These are phyloP conservation scores for Colletotrichum ledebouriae DNA, from an alignment of 2,329 filamentous ascomycete species.

Conservation along the genomic window DNA sequence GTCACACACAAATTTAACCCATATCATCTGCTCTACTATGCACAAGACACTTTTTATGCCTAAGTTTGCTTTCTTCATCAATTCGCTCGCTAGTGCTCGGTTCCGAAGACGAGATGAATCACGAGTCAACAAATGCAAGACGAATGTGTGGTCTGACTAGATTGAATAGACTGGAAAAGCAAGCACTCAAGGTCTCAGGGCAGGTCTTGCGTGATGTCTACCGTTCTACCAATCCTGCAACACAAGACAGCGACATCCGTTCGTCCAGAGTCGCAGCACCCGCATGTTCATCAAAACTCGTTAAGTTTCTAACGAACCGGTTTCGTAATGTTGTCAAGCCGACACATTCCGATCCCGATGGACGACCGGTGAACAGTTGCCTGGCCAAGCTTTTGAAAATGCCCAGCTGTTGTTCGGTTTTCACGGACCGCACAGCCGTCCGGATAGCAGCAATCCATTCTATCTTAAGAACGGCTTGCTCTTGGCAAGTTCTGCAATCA, in stretches of 20 bases:
- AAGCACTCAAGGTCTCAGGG: not conserved
- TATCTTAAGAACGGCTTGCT: too few relatives aligned
- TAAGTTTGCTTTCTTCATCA: not conserved
- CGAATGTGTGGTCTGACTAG: slow-evolving; percentile 13
- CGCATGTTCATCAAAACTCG: slow-evolving; percentile 4
- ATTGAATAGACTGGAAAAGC: slow-evolving; percentile 1
- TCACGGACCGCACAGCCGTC: too few relatives aligned
- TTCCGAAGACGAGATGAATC: slow-evolving; percentile 9
- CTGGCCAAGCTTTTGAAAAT: too few relatives aligned
- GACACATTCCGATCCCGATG: not conserved
- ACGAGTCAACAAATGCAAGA: not conserved
- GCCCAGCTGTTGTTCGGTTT: too few relatives aligned
- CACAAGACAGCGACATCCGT: not conserved
- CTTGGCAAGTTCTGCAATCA: too few relatives aligned
- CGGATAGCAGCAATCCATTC: too few relatives aligned
- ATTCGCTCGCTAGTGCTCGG: not conserved
- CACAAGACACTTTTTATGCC: too few relatives aligned
- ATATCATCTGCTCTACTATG: too few relatives aligned
- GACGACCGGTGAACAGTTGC: too few relatives aligned
- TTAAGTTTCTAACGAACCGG: not conserved
- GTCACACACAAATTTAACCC: too few relatives aligned
- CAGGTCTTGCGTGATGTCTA: not conserved
- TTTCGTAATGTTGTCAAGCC: not conserved
- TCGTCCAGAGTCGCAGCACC: slow-evolving; percentile 5
- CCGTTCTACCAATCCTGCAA: not conserved